Base-by-base conservation (phyloP, 345 rosid genomes). In the Pistacia integerrima region DNA sequence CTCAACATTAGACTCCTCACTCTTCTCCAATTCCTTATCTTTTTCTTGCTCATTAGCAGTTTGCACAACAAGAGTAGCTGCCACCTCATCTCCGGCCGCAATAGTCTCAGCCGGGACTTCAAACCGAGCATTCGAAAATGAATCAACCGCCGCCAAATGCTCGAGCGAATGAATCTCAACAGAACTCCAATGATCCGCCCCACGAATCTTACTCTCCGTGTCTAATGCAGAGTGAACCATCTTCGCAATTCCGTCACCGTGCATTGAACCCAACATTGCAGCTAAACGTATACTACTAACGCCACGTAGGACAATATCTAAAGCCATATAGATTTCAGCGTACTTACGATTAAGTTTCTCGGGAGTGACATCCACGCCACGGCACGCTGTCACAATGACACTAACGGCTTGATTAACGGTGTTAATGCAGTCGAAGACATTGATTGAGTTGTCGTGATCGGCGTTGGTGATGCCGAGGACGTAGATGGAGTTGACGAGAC, bases 341-440 rank as follows among this genome's bases (percentile, higher is more conserved):
- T 96, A 96, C 73, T 92, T 96, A 38, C 95, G 82, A 75, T 85
- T 86, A 52, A 96, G 90, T 87, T 96, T 96, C 83, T 93, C 99
- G 4, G 98, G 97, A n/a, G 97, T 94, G 52, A 96, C 99, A 28
- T 92, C 99, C 5, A 96, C 97, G 58, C 99, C 99, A n/a, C 98
- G 97, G 82, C 99, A 96, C 52, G 98, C 98, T 5, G 99, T 85
- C 9, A 96, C 97, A 56, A 96, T 68, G n/a, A 94, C 99, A 75
- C 92, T 92, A 62, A 96, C 99, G 2, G 99, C 97, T 71, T 96
- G 98, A 77, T 96, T 96, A 25, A 96, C 99, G 62, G 94, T 89
- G 80, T 94, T 88, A 80, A 96, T 96, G 82, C 98, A 96, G 86
- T 96, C 98, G 65, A 96, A 96, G 0, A 96, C 98, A 58, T 96